Percentiles rank a stretch among this genome's conserved stretches.
These are phyloP conservation scores for Moesziomyces sp. DNA, from an alignment of 1,284 basidiomycete genomes.

Conservation along the genomic window DNA sequence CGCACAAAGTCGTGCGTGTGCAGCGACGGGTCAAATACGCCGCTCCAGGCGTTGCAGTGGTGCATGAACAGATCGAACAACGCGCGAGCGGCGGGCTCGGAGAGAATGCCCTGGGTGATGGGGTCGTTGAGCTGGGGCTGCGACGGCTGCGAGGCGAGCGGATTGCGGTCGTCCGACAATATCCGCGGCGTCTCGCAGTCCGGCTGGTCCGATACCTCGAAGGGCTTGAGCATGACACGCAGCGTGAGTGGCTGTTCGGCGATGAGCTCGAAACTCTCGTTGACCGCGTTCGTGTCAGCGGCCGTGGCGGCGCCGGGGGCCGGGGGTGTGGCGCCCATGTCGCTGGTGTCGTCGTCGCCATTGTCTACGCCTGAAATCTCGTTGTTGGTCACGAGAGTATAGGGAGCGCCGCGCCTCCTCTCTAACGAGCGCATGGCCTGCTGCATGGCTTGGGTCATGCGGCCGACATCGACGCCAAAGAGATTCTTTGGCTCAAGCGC, in stretches of 20 bases:
- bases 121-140: constrained; percentile 39
- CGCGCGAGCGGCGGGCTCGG: constrained; percentile 39
- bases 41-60: constrained; percentile 39
- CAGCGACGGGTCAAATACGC: constrained; percentile 36
- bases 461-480: constrained; percentile 42
- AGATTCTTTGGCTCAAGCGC: constrained; percentile 40
- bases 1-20: constrained; percentile 52
- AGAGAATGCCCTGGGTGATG: constrained; percentile 39
- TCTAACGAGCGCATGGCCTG: constrained; percentile 49
- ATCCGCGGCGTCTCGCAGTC: constrained; percentile 38
- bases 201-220: constrained; percentile 40
- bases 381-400: constrained; percentile 48
- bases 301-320: constrained; percentile 22
- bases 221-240: constrained; percentile 49
- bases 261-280: constrained; percentile 50
- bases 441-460: constrained; percentile 46
- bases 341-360: constrained; percentile 35
- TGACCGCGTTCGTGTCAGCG: constrained; percentile 40
- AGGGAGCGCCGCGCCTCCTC: constrained; percentile 37
- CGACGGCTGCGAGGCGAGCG: constrained; percentile 22
- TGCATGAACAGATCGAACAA: constrained; percentile 47
- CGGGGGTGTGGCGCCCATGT: constrained; percentile 24
- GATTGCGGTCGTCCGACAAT: constrained; percentile 30
- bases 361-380: constrained; percentile 26
- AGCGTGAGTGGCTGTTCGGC: constrained; percentile 48